Evolutionary conservation across 768 basidiomycete species (phyloP).

Genomic region (Serendipita sp.): DNA sequence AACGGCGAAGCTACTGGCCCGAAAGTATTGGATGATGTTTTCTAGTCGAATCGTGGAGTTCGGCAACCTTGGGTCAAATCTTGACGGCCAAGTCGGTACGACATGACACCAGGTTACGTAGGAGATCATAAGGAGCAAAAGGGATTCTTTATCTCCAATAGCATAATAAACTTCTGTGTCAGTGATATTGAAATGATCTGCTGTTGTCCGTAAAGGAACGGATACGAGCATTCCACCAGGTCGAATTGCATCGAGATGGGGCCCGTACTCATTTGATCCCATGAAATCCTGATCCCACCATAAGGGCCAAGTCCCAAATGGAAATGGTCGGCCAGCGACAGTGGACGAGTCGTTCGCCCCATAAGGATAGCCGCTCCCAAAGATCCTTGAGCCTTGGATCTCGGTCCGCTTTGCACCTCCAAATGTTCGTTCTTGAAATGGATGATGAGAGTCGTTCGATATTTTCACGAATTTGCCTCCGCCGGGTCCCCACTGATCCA

Average conservation of each 20-base stretch:
- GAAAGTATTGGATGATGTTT: conserved; percentile 7
- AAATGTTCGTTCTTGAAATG: neutral
- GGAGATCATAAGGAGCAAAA: neutral
- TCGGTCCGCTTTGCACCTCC: neutral
- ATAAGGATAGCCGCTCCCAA: conserved; percentile 1
- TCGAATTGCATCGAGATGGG: neutral
- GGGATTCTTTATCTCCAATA: neutral
- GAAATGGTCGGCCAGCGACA: neutral
- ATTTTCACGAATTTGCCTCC: neutral
- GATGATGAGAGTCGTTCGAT: neutral
- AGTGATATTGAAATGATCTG: neutral
- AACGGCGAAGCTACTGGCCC: conserved; percentile 7
- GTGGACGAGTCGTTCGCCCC: neutral
- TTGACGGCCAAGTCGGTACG: neutral
- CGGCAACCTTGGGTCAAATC: neutral
- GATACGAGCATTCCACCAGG: neutral
- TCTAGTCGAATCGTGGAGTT: neutral
- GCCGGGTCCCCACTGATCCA: neutral
- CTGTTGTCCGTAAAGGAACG: neutral
- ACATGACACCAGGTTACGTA: neutral
- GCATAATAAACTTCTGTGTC: neutral
- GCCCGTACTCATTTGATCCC: neutral
- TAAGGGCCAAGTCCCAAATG: neutral
- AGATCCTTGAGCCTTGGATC: neutral
- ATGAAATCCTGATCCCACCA: neutral